Evolutionary conservation across 1,139 yeast species (phyloP), one percentile per base, ranked within the genome.

Genomic region (Yueomyces sp.): DNA sequence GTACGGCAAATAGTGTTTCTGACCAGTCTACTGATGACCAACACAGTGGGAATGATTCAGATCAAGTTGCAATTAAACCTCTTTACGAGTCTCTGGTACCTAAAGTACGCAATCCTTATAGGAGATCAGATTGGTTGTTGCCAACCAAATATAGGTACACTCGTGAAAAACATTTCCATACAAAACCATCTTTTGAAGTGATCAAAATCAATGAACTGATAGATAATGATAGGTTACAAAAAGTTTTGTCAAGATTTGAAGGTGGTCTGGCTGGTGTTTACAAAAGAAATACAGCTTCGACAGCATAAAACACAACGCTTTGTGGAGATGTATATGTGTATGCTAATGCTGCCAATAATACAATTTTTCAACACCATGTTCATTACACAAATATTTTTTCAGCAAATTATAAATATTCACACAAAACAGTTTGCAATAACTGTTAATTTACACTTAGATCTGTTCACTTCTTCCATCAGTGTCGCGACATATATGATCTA

Each of bases 101-200:
- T 1, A 61, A 61, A 42, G 45, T 53, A 4, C 41, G 40, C 26
- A 49, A 48, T 5, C 64, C 65, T 7, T 49, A 47, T 12, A 50
- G 65, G 46, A 50, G 65, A 37, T 61, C 65, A 6, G 64, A 61
- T 44, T 56, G 62, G 57, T 44, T 61, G 3, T 44, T 61, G 36
- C 61, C 62, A 7, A 56, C 60, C 8, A 54, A 50, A 42, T 41
- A 48, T 19, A 50, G 57, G 32, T 60, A 55, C 39, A 51, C 56
- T 2, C 60, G 62, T 7, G 64, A 59, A 39, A 60, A 59, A 44
- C 59, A 56, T 39, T 49, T 55, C 41, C 55, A 56, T 7, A 56
- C 62, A 4, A 60, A 57, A 42, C 59, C 58, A 25, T 49, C 49
- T 5, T 54, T 50, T 31, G 55, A 54, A 38, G 52, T 53, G 6